Percentiles rank a stretch among this genome's conserved stretches.
These are phyloP conservation scores for Silene uniflora DNA, from an alignment of 148 eudicot genomes.

Conservation along the genomic window DNA sequence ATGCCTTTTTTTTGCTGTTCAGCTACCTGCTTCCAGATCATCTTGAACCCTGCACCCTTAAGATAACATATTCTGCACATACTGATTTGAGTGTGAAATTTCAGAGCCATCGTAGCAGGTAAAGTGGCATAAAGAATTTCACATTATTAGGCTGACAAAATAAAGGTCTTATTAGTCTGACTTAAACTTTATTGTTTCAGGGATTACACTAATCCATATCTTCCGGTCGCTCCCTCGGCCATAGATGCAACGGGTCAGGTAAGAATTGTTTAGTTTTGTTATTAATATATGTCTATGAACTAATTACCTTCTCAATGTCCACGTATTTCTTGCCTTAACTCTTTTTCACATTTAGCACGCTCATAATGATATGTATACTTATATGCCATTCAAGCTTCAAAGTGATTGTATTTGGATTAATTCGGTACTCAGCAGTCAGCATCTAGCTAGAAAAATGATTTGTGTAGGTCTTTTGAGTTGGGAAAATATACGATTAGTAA, in stretches of 20 bases:
- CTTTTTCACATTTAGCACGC: background rate
- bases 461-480: background rate
- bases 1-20: background rate
- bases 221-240: constrained; percentile 95
- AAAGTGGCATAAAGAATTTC: background rate
- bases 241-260: constrained; percentile 95
- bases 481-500: no score
- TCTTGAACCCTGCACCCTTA: constrained; percentile 14
- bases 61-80: constrained; percentile 13
- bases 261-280: constrained; percentile 11
- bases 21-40: constrained; percentile 16
- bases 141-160: background rate
- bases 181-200: constrained; percentile 36
- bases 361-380: background rate
- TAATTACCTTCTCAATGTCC: background rate
- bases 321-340: background rate
- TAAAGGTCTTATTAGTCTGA: background rate
- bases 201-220: constrained; percentile 93
- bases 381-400: background rate
- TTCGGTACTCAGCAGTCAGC: background rate
- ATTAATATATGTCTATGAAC: background rate
- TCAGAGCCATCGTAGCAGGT: constrained; percentile 17
- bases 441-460: background rate
- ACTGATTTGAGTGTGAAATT: constrained; percentile 15
- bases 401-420: background rate